A percentile compares a stretch with the other conserved stretches of the same genome.
These are phyloP conservation scores for Castanospermum australe DNA, from an alignment of 306 rosid genomes.

Conservation along the genomic window DNA sequence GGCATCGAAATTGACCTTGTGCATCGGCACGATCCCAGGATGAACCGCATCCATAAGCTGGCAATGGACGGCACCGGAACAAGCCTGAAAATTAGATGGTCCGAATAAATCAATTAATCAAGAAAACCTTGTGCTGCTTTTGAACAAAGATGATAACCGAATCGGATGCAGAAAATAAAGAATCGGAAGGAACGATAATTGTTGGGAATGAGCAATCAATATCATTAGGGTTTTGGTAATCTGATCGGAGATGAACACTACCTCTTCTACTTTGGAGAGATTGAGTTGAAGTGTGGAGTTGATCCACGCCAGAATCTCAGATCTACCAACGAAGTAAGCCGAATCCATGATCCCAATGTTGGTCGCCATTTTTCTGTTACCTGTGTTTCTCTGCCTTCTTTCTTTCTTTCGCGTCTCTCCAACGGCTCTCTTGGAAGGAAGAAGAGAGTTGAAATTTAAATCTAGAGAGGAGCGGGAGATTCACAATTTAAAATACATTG, in stretches of 20 bases:
- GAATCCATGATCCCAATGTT: slow-evolving; percentile 92
- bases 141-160: background rate
- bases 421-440: slow-evolving; percentile 20
- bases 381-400: background rate
- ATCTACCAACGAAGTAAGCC: slow-evolving; percentile 95
- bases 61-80: slow-evolving; percentile 93
- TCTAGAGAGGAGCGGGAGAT: slow-evolving; percentile 60
- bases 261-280: slow-evolving; percentile 88
- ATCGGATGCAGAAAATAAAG: background rate
- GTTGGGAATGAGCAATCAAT: no score
- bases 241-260: background rate
- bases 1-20: slow-evolving; percentile 95
- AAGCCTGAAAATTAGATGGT: slow-evolving; percentile 50
- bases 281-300: slow-evolving; percentile 87
- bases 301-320: slow-evolving; percentile 92
- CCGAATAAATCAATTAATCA: background rate
- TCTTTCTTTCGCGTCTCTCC: background rate
- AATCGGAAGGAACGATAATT: background rate
- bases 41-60: slow-evolving; percentile 90
- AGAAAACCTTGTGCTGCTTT: background rate
- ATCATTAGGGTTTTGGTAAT: background rate
- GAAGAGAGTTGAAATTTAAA: slow-evolving; percentile 23
- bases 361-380: slow-evolving; percentile 66
- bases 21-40: slow-evolving; percentile 94
- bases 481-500: slow-evolving; percentile 35